A percentile compares a stretch with the other conserved stretches of the same genome.
phyloP scores from a whole-genome alignment of 176 grass and related monocot species.

The Themeda triandra region DNA sequence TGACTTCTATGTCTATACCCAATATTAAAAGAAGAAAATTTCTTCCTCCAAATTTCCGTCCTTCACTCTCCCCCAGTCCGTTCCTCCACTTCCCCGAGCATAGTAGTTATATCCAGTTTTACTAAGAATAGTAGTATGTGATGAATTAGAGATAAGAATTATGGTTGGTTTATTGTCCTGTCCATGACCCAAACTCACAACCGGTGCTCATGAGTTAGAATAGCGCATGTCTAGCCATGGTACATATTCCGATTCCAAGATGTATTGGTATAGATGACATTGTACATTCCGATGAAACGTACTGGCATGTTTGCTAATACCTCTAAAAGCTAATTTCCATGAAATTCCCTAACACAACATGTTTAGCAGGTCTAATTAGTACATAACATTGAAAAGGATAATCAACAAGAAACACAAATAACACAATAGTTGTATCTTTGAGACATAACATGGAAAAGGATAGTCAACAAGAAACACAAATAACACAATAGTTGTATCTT shows the following conservation, averaged over 20 bases:
- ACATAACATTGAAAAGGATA: constrained; percentile 1
- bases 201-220: background rate
- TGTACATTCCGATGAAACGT: background rate
- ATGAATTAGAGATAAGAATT: background rate
- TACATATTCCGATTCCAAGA: background rate
- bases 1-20: background rate
- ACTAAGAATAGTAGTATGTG: background rate
- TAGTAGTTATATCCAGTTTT: background rate
- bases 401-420: constrained; percentile 18
- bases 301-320: background rate
- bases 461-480: constrained; percentile 18
- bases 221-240: background rate
- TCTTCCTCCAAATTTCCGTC: background rate
- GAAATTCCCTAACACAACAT: background rate
- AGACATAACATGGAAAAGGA: constrained; percentile 25
- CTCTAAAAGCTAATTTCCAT: background rate
- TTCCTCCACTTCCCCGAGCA: background rate
- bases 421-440: constrained; percentile 26
- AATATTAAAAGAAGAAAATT: background rate
- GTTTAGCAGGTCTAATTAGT: constrained; percentile 4
- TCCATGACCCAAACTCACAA: background rate
- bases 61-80: background rate
- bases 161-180: background rate
- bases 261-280: background rate
- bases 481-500: constrained; percentile 24